These are phyloP conservation scores for Mortierella alpina DNA, from an alignment of 192 early-diverging fungal species.

Conservation along the genomic window DNA sequence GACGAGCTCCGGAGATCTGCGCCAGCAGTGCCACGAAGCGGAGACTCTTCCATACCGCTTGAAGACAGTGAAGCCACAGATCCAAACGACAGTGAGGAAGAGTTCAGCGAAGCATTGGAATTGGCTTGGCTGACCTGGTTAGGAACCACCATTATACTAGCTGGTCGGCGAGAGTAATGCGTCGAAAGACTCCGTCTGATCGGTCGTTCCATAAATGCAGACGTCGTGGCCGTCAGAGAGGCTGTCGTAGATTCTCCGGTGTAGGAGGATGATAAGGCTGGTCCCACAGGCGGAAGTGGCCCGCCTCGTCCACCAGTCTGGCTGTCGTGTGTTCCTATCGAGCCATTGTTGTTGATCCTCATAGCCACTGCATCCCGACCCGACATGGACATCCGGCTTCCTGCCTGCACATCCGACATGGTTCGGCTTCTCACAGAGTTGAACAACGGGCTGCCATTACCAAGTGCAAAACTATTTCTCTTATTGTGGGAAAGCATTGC, in stretches of 20 bases:
- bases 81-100: conserved; percentile 11
- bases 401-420: conserved; percentile 28
- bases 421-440: conserved; percentile 25
- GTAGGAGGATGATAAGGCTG: not conserved
- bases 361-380: not conserved
- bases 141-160: conserved; percentile 24
- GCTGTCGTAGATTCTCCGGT: not conserved
- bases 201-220: conserved; percentile 31
- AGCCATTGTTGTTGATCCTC: not conserved
- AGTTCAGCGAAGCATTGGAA: too few species aligned
- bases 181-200: conserved; percentile 19
- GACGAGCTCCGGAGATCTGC: conserved; percentile 2
- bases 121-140: not conserved
- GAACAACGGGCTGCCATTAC: not conserved
- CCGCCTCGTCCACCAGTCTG: too few species aligned
- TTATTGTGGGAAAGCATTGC: conserved; percentile 19
- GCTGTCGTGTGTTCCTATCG: too few species aligned
- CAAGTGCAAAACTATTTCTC: conserved; percentile 9
- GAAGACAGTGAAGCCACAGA: conserved; percentile 33
- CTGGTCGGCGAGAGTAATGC: conserved; percentile 27
- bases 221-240: conserved; percentile 1
- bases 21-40: not conserved
- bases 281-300: not conserved
- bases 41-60: conserved; percentile 1
- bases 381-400: conserved; percentile 13